phyloP scores from a whole-genome alignment of 495 filamentous ascomycete genomes.

The Penicillium ochrochloron region DNA sequence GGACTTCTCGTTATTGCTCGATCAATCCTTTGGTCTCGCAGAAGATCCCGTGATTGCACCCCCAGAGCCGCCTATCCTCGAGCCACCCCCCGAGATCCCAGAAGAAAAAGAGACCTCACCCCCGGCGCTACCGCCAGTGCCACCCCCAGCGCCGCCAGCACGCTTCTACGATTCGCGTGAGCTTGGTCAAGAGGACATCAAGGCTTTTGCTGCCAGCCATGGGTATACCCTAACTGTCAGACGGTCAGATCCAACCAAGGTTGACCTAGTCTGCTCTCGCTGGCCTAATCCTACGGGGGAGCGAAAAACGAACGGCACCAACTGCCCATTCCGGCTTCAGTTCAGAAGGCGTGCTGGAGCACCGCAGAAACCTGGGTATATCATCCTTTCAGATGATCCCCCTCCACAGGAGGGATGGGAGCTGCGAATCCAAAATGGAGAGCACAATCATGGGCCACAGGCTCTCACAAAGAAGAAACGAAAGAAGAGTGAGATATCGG shows the following conservation, averaged over 20 bases:
- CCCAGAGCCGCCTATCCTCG: background rate
- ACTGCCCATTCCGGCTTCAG: background rate
- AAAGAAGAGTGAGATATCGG: background rate
- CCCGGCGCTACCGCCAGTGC: background rate
- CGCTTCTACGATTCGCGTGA: conserved; percentile 5
- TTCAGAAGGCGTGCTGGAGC: background rate
- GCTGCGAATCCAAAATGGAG: conserved; percentile 1
- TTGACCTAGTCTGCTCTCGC: conserved; percentile 9
- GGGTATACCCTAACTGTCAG: conserved; percentile 3
- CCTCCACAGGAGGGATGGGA: background rate
- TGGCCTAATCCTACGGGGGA: background rate
- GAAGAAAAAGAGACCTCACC: background rate
- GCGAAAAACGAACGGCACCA: conserved; percentile 5
- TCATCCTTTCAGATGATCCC: background rate
- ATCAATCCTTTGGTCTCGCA: background rate
- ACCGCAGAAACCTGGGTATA: background rate
- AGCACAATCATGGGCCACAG: conserved; percentile 1
- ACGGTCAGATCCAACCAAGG: background rate
- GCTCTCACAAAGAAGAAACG: background rate
- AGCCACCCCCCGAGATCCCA: background rate
- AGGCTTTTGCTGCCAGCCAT: background rate
- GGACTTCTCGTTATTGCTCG: background rate
- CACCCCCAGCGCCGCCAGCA: conserved; percentile 3
- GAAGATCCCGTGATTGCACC: background rate
- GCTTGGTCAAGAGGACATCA: background rate